Evolutionary conservation across 2,329 filamentous ascomycete species (phyloP).

Genomic region (Shiraia sp.): DNA sequence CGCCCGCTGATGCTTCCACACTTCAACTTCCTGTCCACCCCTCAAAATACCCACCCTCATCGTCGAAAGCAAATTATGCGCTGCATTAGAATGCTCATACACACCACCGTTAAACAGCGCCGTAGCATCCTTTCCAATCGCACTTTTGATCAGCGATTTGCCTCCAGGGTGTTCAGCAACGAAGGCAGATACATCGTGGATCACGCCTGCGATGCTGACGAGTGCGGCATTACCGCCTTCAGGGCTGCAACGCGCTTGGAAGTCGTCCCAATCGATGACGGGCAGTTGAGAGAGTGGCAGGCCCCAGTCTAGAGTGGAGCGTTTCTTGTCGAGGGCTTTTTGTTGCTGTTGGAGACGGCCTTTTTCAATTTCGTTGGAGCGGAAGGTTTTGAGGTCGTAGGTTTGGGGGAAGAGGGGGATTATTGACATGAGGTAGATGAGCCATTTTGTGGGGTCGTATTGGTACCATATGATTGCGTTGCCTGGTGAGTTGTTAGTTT

Average conservation of each 20-base stretch:
- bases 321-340: constrained; percentile 44
- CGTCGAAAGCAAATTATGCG: constrained; percentile 45
- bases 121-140: constrained; percentile 46
- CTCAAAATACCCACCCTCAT: constrained; percentile 46
- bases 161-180: constrained; percentile 45
- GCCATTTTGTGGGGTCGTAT: constrained; percentile 49
- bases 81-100: constrained; percentile 46
- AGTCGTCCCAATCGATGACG: constrained; percentile 46
- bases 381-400: constrained; percentile 46
- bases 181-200: constrained; percentile 45
- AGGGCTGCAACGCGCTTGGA: constrained; percentile 27
- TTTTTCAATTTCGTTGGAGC: constrained; percentile 47
- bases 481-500: constrained; percentile 12
- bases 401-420: constrained; percentile 36
- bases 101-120: constrained; percentile 47
- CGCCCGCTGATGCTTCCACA: constrained; percentile 36
- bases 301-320: constrained; percentile 44
- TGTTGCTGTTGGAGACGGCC: constrained; percentile 46
- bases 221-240: constrained; percentile 33
- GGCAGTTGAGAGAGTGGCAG: constrained; percentile 41
- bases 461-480: constrained; percentile 46
- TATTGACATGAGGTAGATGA: constrained; percentile 39
- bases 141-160: constrained; percentile 40
- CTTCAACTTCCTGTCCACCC: constrained; percentile 46
- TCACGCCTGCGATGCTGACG: constrained; percentile 43